Conservation (phyloP, 1,139 yeast species). For the Debaryomyces sp. region DNA sequence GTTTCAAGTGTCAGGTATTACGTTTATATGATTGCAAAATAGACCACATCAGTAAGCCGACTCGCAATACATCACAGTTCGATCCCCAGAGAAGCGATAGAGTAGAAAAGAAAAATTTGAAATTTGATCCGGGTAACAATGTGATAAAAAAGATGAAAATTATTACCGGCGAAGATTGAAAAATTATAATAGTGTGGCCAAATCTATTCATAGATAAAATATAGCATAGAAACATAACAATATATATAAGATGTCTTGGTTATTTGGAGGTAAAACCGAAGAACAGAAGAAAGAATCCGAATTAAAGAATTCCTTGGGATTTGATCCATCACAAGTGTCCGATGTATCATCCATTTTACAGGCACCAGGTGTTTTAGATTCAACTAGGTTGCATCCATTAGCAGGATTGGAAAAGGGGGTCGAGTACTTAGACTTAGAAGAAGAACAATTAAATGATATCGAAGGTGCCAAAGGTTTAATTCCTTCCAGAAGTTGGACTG, state of each 20-base stretch:
- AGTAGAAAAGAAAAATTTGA: not conserved
- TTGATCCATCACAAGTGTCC: constrained; percentile 67
- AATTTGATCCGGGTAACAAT: constrained; percentile 8
- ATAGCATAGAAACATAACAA: not conserved
- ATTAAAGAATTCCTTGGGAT: constrained; percentile 52
- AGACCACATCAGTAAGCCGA: not conserved
- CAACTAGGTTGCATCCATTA: constrained; percentile 82
- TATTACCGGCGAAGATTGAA: constrained; percentile 12
- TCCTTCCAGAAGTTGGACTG: constrained; percentile 96
- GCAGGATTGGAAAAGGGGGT: constrained; percentile 91
- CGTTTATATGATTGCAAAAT: not conserved
- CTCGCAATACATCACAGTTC: constrained; percentile 2
- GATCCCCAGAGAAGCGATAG: constrained; percentile 2
- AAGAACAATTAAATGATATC: constrained; percentile 64
- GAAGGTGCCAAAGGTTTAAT: constrained; percentile 90
- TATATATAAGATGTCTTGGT: constrained; percentile 59
- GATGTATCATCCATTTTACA: constrained; percentile 66
- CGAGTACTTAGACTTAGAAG: constrained; percentile 89
- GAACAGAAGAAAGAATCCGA: constrained; percentile 28
- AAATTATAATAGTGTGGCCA: constrained; percentile 8
- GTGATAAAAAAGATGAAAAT: constrained; percentile 7
- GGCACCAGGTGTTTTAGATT: constrained; percentile 66
- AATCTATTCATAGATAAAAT: constrained; percentile 1
- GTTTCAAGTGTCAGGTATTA: not conserved
- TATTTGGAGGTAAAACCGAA: constrained; percentile 53